These are phyloP conservation scores for Rhizopogon vulgaris DNA, from an alignment of 768 basidiomycete species.

Conservation along the genomic window DNA sequence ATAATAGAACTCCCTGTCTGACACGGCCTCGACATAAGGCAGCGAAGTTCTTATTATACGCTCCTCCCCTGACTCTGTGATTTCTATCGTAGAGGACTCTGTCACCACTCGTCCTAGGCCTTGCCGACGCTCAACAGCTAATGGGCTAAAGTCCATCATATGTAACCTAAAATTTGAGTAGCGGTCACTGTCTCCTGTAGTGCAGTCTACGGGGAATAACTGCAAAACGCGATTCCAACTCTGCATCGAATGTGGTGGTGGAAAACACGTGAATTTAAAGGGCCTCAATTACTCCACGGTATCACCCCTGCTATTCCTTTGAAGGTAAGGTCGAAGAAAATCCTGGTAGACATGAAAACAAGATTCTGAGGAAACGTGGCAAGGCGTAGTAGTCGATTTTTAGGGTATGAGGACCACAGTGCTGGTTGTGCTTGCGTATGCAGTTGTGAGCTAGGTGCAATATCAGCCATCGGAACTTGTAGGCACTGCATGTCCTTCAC, in stretches of 20 bases:
- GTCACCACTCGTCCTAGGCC: not conserved
- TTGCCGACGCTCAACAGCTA: not conserved
- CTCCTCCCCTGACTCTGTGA: too few species aligned
- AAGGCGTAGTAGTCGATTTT: not conserved
- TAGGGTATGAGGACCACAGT: not conserved
- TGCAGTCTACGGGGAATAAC: not conserved
- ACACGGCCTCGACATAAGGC: too few species aligned
- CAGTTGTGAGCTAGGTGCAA: not conserved
- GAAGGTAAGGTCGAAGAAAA: not conserved
- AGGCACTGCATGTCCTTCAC: not conserved
- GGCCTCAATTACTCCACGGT: constrained; percentile 2
- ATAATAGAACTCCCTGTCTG: too few species aligned
- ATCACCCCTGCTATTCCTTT: not conserved
- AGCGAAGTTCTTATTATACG: too few species aligned
- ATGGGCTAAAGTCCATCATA: constrained; percentile 2
- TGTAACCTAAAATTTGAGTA: not conserved
- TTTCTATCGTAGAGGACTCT: not conserved
- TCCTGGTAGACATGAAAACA: not conserved
- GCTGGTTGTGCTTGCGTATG: not conserved
- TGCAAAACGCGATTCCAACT: constrained; percentile 2
- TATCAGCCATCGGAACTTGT: not conserved
- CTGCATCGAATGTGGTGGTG: not conserved
- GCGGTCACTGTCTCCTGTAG: not conserved
- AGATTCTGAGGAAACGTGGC: not conserved
- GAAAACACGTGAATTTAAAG: not conserved